Evolutionary conservation across 2,329 filamentous ascomycete genomes (phyloP), one percentile per base, ranked within the genome.

Genomic region (Fusarium beomiforme): DNA sequence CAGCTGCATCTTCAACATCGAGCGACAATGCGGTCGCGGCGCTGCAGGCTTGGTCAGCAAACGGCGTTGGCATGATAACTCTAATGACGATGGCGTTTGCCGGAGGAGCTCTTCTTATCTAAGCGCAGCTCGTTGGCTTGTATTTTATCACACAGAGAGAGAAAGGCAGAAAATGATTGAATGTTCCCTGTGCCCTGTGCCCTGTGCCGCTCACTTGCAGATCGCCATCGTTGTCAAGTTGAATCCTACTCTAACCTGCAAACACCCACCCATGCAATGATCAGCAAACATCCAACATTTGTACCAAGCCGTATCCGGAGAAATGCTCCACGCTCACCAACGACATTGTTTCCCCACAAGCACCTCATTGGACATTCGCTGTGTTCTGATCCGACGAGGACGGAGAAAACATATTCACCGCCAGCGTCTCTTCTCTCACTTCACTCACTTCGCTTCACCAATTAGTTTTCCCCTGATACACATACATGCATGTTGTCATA

Each of bases 81-180:
- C 56, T 71, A 19, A 53, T 79, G 55, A 72, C 74, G 31, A 78
- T 80, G 75, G 76, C 70, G 13, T 56, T 77, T 41, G 71, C 76
- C 13, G 79, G 78, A 13, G 78, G 75, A 23, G 78, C 75, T 54
- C 37, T 79, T 17, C 67, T 79, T 64, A 56, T 78, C 50, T 80
- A 75, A 72, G 41, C 41, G 36, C 21, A 39, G 10, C n/a, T 19
- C 36, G 62, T 23, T 55, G 60, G 29, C 26, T n/a, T 65, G 34
- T 63, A 44, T 42, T 66, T 36, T 23, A 37, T 51, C 46, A 21
- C 21, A 24, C 44, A 23, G 26, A 67, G 43, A 31, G 14, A 42
- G 58, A n/a, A 31, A 66, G 41, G 29, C 16, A 42, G 44, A 43
- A 56, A 42, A 44, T 49, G 16, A 42, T 31, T 23, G 14, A 8